Base-by-base conservation (phyloP, 1,284 basidiomycete genomes). In the Rhodotorula glutinis region DNA sequence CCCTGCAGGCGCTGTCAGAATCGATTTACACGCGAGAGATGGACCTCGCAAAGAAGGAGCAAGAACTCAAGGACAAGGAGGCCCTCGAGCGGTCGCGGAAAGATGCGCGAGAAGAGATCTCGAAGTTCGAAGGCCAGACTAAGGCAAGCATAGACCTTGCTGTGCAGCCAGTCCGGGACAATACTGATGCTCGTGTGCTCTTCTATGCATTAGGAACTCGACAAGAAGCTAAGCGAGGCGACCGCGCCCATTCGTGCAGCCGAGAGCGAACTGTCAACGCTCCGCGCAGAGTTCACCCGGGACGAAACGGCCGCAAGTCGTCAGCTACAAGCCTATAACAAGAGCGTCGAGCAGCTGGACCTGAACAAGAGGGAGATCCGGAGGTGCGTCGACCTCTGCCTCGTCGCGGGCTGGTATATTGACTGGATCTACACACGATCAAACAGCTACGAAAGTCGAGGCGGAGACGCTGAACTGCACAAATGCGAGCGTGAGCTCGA, bases 361-460 rank as follows among this genome's bases (percentile, higher is more conserved):
- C 30, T 47, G 17, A 72, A 67, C 62, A 66, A 63, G 53, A 53
- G 67, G 46, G 47, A 82, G 80, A 90, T 74, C 81, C 83, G 88
- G 87, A 74, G 68, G 83, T 75, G 46, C 38, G 59, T 62, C 3
- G 29, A 14, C 43, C n/a, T 25, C 14, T 21, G 10, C 51, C 17
- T 2, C 23, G n/a, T 8, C 10, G 16, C 27, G 25, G 1, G 19
- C 11, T 17, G 43, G 2, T 25, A 25, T 11, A 16, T 23, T 44
- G 23, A n/a, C 64, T 57, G 58, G 17, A 43, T 33, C 23, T 19
- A 38, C n/a, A n/a, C 23, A 10, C 17, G 29, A 38, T n/a, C 4
- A 2, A n/a, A 16, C 69, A 93, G 91, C 68, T 92, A 92, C 77
- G 82, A 88, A 62, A 84, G 85, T 53, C 86, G 88, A 54, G 88